Conservation (phyloP, 2,329 filamentous ascomycete species). For the Sporothrix mexicana region DNA sequence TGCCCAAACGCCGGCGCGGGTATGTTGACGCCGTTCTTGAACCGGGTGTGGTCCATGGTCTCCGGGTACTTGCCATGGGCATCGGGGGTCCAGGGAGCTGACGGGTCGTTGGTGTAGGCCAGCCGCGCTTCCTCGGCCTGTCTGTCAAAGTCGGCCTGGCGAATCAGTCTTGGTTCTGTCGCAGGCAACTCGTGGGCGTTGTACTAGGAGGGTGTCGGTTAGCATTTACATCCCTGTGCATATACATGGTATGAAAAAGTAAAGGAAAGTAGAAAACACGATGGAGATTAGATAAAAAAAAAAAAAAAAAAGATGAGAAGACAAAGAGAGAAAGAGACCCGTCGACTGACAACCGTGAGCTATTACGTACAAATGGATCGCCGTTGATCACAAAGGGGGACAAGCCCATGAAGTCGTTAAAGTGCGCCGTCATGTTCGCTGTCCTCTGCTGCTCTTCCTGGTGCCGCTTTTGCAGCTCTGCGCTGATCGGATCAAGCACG, state of each 20-base stretch:
- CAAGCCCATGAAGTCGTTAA: neutral
- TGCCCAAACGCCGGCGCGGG: neutral
- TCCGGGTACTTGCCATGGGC: neutral
- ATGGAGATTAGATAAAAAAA: neutral
- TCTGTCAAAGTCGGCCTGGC: neutral
- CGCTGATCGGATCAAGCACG: neutral
- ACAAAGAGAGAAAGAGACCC: neutral
- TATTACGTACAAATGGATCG: neutral
- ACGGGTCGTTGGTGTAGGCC: neutral
- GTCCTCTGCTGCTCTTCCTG: neutral
- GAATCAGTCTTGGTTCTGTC: neutral
- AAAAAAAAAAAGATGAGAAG: neutral
- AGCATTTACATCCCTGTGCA: no score
- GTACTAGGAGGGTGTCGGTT: neutral
- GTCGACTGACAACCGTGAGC: no score
- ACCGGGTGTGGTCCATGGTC: neutral
- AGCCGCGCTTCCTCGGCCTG: neutral
- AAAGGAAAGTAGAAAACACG: no score
- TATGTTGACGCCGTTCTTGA: neutral
- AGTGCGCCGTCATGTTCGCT: neutral
- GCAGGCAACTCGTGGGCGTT: neutral
- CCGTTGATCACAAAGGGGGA: neutral
- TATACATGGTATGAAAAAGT: neutral
- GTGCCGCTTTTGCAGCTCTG: neutral
- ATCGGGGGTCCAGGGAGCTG: neutral